These are phyloP conservation scores for Penicillium expansum DNA, from an alignment of 2,329 filamentous ascomycete species.

Conservation along the genomic window DNA sequence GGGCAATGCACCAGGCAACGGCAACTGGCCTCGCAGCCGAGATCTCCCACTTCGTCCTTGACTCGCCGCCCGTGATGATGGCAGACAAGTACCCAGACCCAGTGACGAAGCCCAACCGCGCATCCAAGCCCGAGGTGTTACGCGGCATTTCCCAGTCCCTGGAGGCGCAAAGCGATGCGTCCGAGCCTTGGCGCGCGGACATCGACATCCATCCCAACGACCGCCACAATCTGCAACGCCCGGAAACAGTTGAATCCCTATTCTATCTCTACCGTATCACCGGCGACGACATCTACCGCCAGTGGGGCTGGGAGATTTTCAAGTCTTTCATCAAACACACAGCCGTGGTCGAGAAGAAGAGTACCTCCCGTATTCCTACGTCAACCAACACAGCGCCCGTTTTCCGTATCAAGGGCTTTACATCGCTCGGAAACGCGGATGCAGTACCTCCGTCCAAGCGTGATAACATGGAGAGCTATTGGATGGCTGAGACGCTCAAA, in stretches of 20 bases:
- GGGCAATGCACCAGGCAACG: conserved; percentile 93
- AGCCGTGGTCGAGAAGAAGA: conserved; percentile 66
- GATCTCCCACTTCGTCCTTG: conserved; percentile 85
- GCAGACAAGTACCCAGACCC: conserved; percentile 39
- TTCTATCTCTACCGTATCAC: conserved; percentile 99
- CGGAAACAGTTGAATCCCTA: conserved; percentile 92
- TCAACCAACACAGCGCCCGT: conserved; percentile 1
- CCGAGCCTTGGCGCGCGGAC: conserved; percentile 67
- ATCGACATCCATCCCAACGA: conserved; percentile 79
- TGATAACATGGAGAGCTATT: conserved; percentile 99
- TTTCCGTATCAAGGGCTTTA: conserved; percentile 61
- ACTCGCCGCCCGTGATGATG: conserved; percentile 60
- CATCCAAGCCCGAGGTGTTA: conserved; percentile 34
- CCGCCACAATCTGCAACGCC: conserved; percentile 86
- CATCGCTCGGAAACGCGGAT: conserved; percentile 73
- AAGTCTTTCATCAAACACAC: conserved; percentile 84
- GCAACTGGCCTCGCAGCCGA: conserved; percentile 89
- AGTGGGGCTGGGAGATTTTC: conserved; percentile 99
- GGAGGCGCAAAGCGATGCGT: conserved; percentile 27
- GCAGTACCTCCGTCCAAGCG: conserved; percentile 64
- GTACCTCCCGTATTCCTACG: conserved; percentile 8
- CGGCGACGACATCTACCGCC: conserved; percentile 78
- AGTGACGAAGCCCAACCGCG: conserved; percentile 32
- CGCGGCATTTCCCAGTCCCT: conserved; percentile 36
- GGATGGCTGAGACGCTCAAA: conserved; percentile 96